These are phyloP conservation scores for Earliella scabrosa DNA, from an alignment of 1,284 basidiomycete genomes.

Conservation along the genomic window DNA sequence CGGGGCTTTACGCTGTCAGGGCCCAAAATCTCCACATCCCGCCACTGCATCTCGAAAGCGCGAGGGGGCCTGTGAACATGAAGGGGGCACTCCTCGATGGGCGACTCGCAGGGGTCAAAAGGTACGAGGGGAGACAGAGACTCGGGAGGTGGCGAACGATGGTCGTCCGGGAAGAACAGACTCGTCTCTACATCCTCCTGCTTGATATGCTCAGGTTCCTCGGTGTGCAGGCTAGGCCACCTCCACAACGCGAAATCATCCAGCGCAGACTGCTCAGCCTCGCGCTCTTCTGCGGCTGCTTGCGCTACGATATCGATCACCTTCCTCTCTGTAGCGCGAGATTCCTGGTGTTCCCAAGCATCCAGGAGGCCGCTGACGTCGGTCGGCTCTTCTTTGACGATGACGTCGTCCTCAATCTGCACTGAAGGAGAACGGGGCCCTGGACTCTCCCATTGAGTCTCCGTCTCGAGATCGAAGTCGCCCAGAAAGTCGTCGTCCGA, in stretches of 20 bases:
- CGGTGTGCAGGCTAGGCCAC: slow-evolving; percentile 39
- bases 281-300: slow-evolving; percentile 39
- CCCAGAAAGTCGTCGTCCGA: slow-evolving; percentile 35
- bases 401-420: slow-evolving; percentile 37
- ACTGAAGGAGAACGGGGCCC: slow-evolving; percentile 61
- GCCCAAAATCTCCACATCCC: slow-evolving; percentile 52
- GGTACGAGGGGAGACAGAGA: slow-evolving; percentile 21
- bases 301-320: slow-evolving; percentile 45
- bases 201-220: slow-evolving; percentile 36
- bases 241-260: slow-evolving; percentile 50
- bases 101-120: slow-evolving; percentile 25
- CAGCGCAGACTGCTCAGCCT: slow-evolving; percentile 17
- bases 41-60: slow-evolving; percentile 42
- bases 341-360: slow-evolving; percentile 62
- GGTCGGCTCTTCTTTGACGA: slow-evolving; percentile 61
- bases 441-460: slow-evolving; percentile 60
- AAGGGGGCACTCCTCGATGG: slow-evolving; percentile 18
- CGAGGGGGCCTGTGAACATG: slow-evolving; percentile 14
- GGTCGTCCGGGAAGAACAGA: slow-evolving; percentile 24
- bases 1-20: slow-evolving; percentile 50
- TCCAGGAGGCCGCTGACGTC: slow-evolving; percentile 66
- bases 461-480: slow-evolving; percentile 46
- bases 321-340: slow-evolving; percentile 31
- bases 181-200: slow-evolving; percentile 36
- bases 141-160: slow-evolving; percentile 20